Base-by-base conservation (phyloP, 768 basidiomycete genomes). In the Favolaschia claudopus region DNA sequence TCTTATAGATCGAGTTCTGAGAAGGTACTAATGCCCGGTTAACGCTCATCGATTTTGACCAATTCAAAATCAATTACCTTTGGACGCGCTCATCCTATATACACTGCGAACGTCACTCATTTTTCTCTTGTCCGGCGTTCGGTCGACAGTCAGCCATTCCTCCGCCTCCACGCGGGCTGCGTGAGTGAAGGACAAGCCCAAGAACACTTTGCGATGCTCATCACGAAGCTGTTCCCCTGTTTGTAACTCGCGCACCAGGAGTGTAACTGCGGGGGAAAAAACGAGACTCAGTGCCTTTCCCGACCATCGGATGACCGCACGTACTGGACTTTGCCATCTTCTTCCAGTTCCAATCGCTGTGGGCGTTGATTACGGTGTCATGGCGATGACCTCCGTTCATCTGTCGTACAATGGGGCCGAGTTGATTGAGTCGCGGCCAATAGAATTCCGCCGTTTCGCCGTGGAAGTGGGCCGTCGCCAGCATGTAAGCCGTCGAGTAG, bases 371-470 rank as follows among this genome's bases (percentile, higher is more conserved):
- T 14, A 70, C 43, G 0, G 54, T 52, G 33, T 70, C 69, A 22
- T 66, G 63, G 13, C 62, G 58, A 43, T 51, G 53, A 1, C 67
- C 69, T 1, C 40, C 48, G 13, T 54, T 60, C 70, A 64, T 63
- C 48, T 70, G 63, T 15, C 32, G 27, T 0, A 62, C 68, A 22
- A 55, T 60, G 5, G 46, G 43, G 5, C 63, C 58, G 25, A 55
- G 43, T n/a, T 56, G 60, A 36, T 70, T 69, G 1, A 58, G 17
- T 22, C 51, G 50, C 1, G 63, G 45, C 70, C 69, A 71, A 15
- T 49, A 42, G 9, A 50, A n/a, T 40, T 70, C 67, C 24, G 62
- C 61, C 25, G 43, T 42, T 40, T 70, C 70, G 2, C 69, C 70
- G 45, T 70, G 58, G 13, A 61, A 69, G 28, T 58, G 53, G 8